Percentiles rank a stretch among this genome's conserved stretches.
Conservation (phyloP, 306 rosid species). For the Cicer yamashitae region DNA sequence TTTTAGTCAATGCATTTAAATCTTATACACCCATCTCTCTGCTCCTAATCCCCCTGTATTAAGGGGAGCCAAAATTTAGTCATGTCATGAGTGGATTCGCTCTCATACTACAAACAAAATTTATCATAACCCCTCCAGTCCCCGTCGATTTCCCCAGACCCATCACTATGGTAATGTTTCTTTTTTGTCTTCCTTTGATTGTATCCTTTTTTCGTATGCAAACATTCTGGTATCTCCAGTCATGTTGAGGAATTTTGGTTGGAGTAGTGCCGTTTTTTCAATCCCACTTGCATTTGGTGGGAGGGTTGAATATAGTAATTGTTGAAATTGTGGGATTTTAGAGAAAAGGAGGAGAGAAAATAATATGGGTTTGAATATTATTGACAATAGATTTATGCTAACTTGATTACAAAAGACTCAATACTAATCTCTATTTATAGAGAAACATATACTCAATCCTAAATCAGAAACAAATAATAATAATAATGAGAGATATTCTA, state of each 20-base stretch:
- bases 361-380: too few species aligned
- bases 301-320: neutral
- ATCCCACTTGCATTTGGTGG: conserved; percentile 13
- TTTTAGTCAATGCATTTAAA: conserved; percentile 8
- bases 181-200: neutral
- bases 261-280: neutral
- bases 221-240: neutral
- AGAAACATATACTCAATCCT: too few species aligned
- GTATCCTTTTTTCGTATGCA: neutral
- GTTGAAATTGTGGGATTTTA: too few species aligned
- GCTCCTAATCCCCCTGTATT: neutral
- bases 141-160: neutral
- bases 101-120: neutral
- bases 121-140: neutral
- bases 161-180: neutral
- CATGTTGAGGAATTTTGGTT: conserved; percentile 32
- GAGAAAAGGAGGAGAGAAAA: too few species aligned
- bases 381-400: too few species aligned
- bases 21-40: conserved; percentile 3
- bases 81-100: neutral
- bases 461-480: too few species aligned
- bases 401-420: too few species aligned
- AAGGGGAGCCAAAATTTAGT: neutral
- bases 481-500: too few species aligned
- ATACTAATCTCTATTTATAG: too few species aligned